Evolutionary conservation across 83 land plant genomes (phyloP), one percentile per base, ranked within the genome.

Genomic region (Picea mariana): DNA sequence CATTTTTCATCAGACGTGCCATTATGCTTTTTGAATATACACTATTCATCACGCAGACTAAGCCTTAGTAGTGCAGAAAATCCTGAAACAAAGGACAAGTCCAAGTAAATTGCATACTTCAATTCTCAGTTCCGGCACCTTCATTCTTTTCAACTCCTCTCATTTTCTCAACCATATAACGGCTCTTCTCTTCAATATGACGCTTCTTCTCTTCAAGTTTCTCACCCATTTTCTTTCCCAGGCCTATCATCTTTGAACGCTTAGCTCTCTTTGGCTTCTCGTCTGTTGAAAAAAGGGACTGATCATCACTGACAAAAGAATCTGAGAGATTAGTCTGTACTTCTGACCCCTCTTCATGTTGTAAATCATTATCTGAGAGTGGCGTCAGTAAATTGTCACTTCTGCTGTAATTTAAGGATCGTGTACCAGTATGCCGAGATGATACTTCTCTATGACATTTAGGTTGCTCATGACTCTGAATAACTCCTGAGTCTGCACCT

Each of bases 201-300:
- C 97, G 93, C 83, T 90, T 86, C 82, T 91, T 93, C 82, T 89
- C 95, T 79, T 93, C 94, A 8, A 92, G 68, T 76, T 95, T 95
- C 63, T 85, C 92, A 13, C 92, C 84, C 92, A 91, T 86, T 80
- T 87, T 91, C 88, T 88, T 94, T 38, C 95, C 89, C 55, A 95
- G 42, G 67, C 86, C 91, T 75, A 91, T 75, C 92, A 95, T 87
- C 82, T 87, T 89, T 77, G 88, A 86, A 76, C 82, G 87, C 47
- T 87, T 87, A 2, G 58, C 21, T 65, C 62, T 87, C 80, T 87
- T 89, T 62, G 88, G 69, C 82, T 83, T 89, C 11, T 64, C 42
- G 12, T 88, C 89, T 40, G 82, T 75, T 63, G n/a, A 42, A 55
- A 4, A 80, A 12, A 40, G 76, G 23, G 64, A 38, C 23, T 17